A percentile compares a stretch with the other conserved stretches of the same genome.
Evolutionary conservation across 202 grass and related monocot species (phyloP).

Genomic region (Cymbopogon flexuosus): DNA sequence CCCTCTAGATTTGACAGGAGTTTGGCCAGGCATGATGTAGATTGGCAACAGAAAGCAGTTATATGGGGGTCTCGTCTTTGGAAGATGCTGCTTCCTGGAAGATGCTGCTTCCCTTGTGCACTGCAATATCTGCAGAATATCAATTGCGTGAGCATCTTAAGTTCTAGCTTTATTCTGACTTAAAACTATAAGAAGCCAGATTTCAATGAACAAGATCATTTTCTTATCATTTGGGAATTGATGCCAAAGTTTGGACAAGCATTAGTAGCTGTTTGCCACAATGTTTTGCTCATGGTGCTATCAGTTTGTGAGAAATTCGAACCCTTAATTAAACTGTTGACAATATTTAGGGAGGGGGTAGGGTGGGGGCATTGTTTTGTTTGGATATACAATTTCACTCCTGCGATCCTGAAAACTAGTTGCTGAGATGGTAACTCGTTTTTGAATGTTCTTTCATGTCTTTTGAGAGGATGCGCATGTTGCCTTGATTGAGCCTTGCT

Average conservation of each 20-base stretch:
- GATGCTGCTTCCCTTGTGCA: conserved; percentile 26
- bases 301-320: neutral
- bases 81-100: neutral
- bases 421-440: neutral
- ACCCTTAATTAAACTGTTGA: neutral
- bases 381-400: neutral
- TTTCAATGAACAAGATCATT: neutral
- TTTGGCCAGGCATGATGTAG: conserved; percentile 21
- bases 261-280: neutral
- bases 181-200: neutral
- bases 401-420: neutral
- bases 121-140: conserved; percentile 9
- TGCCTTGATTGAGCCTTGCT: neutral
- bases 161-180: neutral
- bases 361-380: neutral
- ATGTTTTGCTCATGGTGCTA: neutral
- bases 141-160: conserved; percentile 28
- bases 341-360: too few relatives aligned
- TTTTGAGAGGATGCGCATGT: neutral
- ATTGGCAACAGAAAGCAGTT: conserved; percentile 14
- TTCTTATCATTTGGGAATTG: neutral
- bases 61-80: neutral
- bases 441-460: too few relatives aligned
- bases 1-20: conserved; percentile 17
- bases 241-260: neutral